Base-by-base conservation (phyloP, 176 grass and related monocot genomes). In the Raddia guianensis region DNA sequence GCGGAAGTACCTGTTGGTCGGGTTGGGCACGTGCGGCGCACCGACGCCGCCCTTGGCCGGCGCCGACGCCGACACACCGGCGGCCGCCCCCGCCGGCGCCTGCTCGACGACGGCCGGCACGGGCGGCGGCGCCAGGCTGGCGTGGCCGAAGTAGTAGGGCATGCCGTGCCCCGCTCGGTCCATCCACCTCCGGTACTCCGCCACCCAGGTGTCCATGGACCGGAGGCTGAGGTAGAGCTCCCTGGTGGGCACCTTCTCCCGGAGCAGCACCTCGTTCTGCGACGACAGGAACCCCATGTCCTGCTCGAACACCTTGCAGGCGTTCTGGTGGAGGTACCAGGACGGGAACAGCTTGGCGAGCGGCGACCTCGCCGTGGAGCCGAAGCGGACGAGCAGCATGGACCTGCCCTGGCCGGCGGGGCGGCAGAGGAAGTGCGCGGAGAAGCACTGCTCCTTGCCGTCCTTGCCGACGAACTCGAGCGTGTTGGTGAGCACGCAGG, bases 241-340 rank as follows among this genome's bases (percentile, higher is more conserved):
- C 84, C 76, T 90, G 51, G 96, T 95, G 15, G 92, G 92, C 62
- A 86, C 82, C 72, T 87, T 91, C 79, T 95, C 96, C 92, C 87
- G 76, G 74, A 99, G 51, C 18, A 99, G 67, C 48, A 99, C 92
- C 86, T 95, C 96, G 78, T 99, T 95, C 85, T 99, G 90, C 67
- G 96, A 99, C 9, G 92, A 99, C 4, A 99, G 84, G 78, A 99
- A 93, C 7, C 96, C 96, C 96, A 99, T 98, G 86, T 99, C 96
- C 83, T 99, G 96, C 87, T 99, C 92, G 80, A 99, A 99, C 70
- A 95, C 92, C 86, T 92, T 92, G 79, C 82, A 71, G 0, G 87
- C 83, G 63, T 94, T 97, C 89, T 94, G 95, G 86, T 97, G 95
- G 3, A 94, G 1, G 84, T 76, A 97, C 95, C 95, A 97, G 0